phyloP scores from a whole-genome alignment of 2,329 filamentous ascomycete genomes.

The Clarireedia sp. region DNA sequence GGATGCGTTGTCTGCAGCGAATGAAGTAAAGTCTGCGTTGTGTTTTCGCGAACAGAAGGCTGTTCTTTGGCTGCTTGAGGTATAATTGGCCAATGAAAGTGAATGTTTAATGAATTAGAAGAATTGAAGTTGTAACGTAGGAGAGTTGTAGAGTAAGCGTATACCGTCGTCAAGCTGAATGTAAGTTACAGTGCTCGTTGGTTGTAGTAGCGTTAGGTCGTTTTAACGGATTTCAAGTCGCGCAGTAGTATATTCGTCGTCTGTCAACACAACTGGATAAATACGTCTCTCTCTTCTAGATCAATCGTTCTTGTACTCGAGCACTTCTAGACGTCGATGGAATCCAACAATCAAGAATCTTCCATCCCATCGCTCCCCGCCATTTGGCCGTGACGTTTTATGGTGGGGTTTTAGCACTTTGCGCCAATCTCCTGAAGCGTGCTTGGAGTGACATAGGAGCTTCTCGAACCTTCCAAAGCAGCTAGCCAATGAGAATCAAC shows the following conservation, averaged over 20 bases:
- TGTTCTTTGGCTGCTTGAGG: too few species aligned
- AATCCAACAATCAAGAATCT: slow-evolving; percentile 3
- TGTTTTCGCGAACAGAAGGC: not conserved
- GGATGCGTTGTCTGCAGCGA: not conserved
- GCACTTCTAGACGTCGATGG: too few species aligned
- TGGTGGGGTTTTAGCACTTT: not conserved
- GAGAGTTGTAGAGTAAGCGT: too few species aligned
- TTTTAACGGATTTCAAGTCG: not conserved
- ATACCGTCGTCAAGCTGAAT: too few species aligned
- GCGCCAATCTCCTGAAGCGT: not conserved
- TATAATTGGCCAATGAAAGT: too few species aligned
- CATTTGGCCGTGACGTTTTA: slow-evolving; percentile 1
- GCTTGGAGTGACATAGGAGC: not conserved
- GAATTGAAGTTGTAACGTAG: too few species aligned
- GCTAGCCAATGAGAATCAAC: too few species aligned
- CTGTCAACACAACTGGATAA: not conserved
- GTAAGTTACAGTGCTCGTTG: not conserved
- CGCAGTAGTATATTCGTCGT: not conserved
- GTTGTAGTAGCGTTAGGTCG: not conserved
- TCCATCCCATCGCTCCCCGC: not conserved
- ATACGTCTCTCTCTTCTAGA: not conserved
- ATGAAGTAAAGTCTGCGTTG: not conserved
- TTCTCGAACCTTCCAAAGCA: not conserved
- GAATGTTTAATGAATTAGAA: too few species aligned
- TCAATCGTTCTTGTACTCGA: too few species aligned